Evolutionary conservation across 805 yeast genomes (phyloP), one percentile per base, ranked within the genome.

Genomic region (Saitoella complicata): DNA sequence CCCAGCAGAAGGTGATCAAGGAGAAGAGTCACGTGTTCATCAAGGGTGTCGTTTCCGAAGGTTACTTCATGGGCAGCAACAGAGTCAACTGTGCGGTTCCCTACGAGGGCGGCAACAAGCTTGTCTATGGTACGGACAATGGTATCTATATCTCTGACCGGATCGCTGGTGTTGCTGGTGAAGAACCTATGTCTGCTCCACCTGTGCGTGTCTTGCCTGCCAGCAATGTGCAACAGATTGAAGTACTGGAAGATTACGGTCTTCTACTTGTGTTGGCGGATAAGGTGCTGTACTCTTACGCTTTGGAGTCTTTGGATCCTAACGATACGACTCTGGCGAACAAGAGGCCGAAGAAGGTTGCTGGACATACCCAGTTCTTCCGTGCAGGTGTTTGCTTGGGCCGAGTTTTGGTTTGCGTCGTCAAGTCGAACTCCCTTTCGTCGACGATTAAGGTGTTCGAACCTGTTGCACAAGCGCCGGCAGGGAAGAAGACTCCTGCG

Each of bases 361-460:
- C 85, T 64, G 73, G 77, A n/a, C 95, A 86, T 62, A 91, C 85
- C 35, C 76, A 79, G 11, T 86, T 85, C 58, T 91, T 91, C 72
- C 80, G 85, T 51, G 85, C 84, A 46, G 98, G 96, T 35, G 82
- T 87, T 41, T 86, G 95, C 58, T 78, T 82, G 48, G 95, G 96
- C 32, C 73, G 81, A 46, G 75, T 86, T 63, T 66, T 91, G 43
- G 85, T 91, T 31, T 85, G 94, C 58, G 93, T 94, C 0, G 94
- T 91, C 32, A 82, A 80, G 55, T 73, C 79, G 37, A 77, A 83
- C n/a, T 74, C 82, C 2, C 71, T 86, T 39, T 86, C 85, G 52
- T 67, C 84, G 12, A 59, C 72, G 21, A 80, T 91, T 49, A 72
- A 84, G 51, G 86, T 85, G 5, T 80, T 87, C 60, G 96, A 87